Conservation (phyloP, 208 protist species). For the Trypanosomatidae sp. region DNA sequence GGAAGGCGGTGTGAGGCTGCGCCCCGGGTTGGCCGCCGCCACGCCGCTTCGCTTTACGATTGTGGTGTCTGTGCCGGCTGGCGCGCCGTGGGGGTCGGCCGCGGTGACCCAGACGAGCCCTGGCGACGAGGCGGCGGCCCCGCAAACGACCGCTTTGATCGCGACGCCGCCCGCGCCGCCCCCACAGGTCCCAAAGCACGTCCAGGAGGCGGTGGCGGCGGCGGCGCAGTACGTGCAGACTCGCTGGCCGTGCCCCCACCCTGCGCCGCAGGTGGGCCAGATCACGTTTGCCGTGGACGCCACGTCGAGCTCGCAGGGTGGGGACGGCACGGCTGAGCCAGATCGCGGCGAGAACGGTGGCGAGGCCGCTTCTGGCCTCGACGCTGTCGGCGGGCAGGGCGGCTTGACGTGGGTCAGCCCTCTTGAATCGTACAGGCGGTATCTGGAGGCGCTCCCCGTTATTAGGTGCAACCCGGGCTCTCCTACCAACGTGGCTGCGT, state of each 20-base stretch:
- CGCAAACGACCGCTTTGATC: neutral
- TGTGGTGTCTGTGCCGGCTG: slow-evolving; percentile 16
- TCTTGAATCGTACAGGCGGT: slow-evolving; percentile 8
- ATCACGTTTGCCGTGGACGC: slow-evolving; percentile 10
- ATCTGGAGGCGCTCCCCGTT: slow-evolving; percentile 12
- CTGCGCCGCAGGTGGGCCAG: neutral
- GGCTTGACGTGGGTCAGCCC: neutral
- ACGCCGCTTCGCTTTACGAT: slow-evolving; percentile 18
- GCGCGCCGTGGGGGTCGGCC: neutral
- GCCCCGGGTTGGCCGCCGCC: slow-evolving; percentile 6
- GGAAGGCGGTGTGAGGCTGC: slow-evolving; percentile 51
- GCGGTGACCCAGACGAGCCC: neutral
- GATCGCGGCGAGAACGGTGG: neutral
- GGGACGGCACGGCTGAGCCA: neutral
- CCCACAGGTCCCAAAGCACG: neutral
- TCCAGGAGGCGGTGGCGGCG: slow-evolving; percentile 8
- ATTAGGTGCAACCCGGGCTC: neutral
- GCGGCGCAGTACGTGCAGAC: slow-evolving; percentile 15
- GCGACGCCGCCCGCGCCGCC: neutral
- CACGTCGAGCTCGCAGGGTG: slow-evolving; percentile 6
- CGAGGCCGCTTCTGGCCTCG: neutral
- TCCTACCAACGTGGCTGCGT: neutral
- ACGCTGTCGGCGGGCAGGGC: neutral
- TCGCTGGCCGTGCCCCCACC: slow-evolving; percentile 9
- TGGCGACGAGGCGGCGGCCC: neutral